phyloP scores from a whole-genome alignment of 2,329 filamentous ascomycete genomes.

The Fusarium subtropicale region DNA sequence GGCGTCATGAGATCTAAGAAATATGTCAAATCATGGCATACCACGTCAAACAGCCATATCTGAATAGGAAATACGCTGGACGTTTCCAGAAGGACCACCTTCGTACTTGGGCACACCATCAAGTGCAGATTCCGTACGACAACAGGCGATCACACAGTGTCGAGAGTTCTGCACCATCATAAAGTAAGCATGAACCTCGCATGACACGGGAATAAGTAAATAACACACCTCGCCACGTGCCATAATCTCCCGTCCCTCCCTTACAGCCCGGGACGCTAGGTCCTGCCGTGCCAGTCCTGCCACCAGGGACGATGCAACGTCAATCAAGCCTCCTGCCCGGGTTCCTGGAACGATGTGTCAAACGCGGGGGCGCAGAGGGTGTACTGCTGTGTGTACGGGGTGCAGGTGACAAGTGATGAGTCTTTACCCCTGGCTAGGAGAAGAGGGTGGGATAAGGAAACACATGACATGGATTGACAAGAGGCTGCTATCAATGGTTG shows the following conservation, averaged over 20 bases:
- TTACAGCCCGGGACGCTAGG: neutral
- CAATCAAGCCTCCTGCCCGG: neutral
- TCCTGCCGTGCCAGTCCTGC: neutral
- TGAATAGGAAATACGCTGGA: neutral
- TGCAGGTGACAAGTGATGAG: constrained; percentile 4
- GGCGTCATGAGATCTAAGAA: neutral
- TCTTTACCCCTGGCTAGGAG: neutral
- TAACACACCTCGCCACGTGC: constrained; percentile 1
- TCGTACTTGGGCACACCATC: neutral
- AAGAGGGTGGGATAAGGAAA: neutral
- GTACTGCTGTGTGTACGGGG: neutral
- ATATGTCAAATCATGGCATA: neutral
- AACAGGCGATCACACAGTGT: neutral
- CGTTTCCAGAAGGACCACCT: neutral
- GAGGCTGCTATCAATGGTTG: neutral
- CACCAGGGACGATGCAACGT: neutral
- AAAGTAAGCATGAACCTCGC: neutral
- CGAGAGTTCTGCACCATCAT: neutral
- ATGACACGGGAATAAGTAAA: neutral
- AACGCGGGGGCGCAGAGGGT: neutral
- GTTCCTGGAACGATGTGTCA: neutral
- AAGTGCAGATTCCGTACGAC: neutral
- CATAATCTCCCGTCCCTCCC: constrained; percentile 1
- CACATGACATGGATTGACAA: neutral
- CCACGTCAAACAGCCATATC: neutral